Base-by-base conservation (phyloP, 2,329 filamentous ascomycete genomes). In the Endothia cerciana region DNA sequence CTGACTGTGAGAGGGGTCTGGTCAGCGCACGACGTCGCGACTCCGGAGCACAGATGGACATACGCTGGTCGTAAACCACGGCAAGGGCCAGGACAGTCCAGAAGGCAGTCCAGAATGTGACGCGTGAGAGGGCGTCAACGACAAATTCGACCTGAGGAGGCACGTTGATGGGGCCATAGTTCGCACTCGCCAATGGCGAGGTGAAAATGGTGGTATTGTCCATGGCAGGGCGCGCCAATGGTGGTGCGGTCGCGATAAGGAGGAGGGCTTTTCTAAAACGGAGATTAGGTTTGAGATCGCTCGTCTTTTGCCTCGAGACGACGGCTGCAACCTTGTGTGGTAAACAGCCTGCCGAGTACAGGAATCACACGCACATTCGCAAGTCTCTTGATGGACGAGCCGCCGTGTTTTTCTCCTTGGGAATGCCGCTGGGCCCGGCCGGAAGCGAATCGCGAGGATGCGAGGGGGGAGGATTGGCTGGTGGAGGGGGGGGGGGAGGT, bases 61-160 rank as follows among this genome's bases (percentile, higher is more conserved):
- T 83, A 97, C 94, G 83, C 82, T 98, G 94, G 79, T 98, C 94
- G 78, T 97, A 98, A 68, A 89, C 85, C 65, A 97, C 86, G 63
- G 90, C 87, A 10, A 91, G 73, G 41, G 90, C 81, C 65, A 97
- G 76, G 60, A 95, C 69, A 19, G 92, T 92, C 70, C 94, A 76
- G 41, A 91, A 72, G 70, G 93, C 82, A 68, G 89, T 89, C 77
- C 85, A 82, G 38, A 77, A 76, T 72, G 86, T 88, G 65, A 87
- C 80, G 66, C 85, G 85, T 71, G 87, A 81, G 71, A 88, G 73
- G 78, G 78, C 73, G 74, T 85, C 81, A 79, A 89, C 73, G 79
- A 83, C 73, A 81, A 79, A 78, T 71, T 86, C 82, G 69, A 90
- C 74, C 70, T 86, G 84, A 53, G 85, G 82, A 57, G 85, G 83